phyloP scores from a whole-genome alignment of 1,284 basidiomycete genomes.

The Puccinia polysora region DNA sequence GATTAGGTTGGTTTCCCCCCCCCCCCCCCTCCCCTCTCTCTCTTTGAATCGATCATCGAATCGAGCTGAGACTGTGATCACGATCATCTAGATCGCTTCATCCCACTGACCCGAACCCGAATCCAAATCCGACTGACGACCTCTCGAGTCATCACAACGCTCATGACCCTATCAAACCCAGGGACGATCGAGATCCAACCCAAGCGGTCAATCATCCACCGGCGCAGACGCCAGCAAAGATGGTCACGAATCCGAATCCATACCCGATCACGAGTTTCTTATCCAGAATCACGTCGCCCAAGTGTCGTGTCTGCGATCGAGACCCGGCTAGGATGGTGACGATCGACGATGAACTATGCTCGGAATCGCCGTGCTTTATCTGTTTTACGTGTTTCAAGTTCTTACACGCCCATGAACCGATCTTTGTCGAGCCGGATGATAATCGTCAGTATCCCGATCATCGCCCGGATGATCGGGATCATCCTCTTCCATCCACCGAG shows the following conservation, averaged over 20 bases:
- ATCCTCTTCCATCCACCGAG: background rate
- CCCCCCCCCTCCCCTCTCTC: background rate
- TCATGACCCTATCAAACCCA: too few species aligned
- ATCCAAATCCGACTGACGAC: background rate
- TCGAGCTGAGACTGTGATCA: background rate
- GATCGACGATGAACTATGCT: slow-evolving; percentile 65
- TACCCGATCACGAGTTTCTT: slow-evolving; percentile 48
- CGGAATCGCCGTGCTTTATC: slow-evolving; percentile 68
- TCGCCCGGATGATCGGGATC: background rate
- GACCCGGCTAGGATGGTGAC: slow-evolving; percentile 66
- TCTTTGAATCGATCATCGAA: background rate
- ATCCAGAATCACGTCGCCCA: slow-evolving; percentile 44
- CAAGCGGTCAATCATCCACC: too few species aligned
- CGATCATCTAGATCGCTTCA: slow-evolving; percentile 11
- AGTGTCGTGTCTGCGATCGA: slow-evolving; percentile 65
- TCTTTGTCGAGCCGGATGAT: background rate
- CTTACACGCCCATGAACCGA: slow-evolving; percentile 58
- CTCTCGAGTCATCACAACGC: background rate
- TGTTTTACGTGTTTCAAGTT: slow-evolving; percentile 67
- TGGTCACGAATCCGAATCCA: too few species aligned
- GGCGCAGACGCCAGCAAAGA: too few species aligned
- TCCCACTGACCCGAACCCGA: slow-evolving; percentile 11
- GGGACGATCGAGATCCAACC: too few species aligned
- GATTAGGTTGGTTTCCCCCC: slow-evolving; percentile 60
- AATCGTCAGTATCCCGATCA: background rate